These are phyloP conservation scores for Coemansia sp. DNA, from an alignment of 192 early-diverging fungal species.

Conservation along the genomic window DNA sequence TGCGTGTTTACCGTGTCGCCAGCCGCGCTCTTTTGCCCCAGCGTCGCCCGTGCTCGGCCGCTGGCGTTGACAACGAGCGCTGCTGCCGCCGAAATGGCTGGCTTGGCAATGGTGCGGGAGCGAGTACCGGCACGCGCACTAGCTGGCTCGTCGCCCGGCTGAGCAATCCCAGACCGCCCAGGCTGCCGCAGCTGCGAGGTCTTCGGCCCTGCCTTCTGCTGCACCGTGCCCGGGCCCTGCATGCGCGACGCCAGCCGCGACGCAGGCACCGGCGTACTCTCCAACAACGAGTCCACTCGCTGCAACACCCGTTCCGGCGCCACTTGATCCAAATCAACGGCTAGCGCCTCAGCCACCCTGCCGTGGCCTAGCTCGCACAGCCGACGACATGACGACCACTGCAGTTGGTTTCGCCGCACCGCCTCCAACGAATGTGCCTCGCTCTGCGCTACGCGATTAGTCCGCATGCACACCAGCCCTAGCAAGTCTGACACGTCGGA, in stretches of 20 bases:
- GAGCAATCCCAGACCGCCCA: neutral
- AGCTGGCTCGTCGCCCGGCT: neutral
- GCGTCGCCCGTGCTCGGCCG: neutral
- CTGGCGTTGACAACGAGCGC: neutral
- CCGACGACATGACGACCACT: conserved; percentile 50
- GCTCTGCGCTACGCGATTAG: conserved; percentile 40
- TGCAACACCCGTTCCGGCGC: neutral
- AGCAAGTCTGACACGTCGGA: conserved; percentile 46
- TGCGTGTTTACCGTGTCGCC: neutral
- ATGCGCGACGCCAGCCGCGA: neutral
- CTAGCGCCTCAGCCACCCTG: conserved; percentile 12
- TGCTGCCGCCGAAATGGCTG: neutral
- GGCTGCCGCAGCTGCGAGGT: conserved; percentile 1
- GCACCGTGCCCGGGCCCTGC: neutral
- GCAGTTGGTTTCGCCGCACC: conserved; percentile 42
- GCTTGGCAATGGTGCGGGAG: neutral
- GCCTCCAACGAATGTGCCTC: conserved; percentile 35
- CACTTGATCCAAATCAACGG: neutral
- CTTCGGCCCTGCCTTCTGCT: neutral
- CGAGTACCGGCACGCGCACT: neutral
- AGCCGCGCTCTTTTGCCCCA: neutral
- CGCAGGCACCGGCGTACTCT: conserved; percentile 9
- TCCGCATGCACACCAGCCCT: conserved; percentile 45
- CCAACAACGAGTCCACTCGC: neutral
- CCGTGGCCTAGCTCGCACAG: conserved; percentile 40